Evolutionary conservation across 495 filamentous ascomycete species (phyloP).

Genomic region (Zalerion maritima): DNA sequence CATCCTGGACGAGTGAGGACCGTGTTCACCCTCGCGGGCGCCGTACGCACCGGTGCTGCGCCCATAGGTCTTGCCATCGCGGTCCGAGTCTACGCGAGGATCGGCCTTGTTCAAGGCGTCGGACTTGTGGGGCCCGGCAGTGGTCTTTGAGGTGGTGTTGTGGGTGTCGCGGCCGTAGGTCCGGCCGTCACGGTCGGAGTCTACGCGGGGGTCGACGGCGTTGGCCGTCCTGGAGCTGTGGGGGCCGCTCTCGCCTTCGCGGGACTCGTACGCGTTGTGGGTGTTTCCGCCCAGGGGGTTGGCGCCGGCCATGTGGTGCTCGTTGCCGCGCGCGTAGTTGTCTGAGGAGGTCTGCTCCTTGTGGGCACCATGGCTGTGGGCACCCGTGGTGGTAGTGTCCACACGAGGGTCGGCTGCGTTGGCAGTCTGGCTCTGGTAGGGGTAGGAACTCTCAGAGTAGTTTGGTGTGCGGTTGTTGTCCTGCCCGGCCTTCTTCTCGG

Average conservation of each 20-base stretch:
- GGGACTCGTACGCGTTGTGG: neutral
- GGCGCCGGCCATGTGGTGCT: constrained; percentile 8
- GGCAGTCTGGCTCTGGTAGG: constrained; percentile 23
- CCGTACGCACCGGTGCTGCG: constrained; percentile 4
- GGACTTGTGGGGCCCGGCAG: constrained; percentile 37
- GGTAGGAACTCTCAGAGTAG: constrained; percentile 25
- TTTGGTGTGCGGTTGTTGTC: constrained; percentile 14
- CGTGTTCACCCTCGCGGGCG: constrained; percentile 24
- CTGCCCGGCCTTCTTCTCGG: constrained; percentile 32
- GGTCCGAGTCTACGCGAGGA: constrained; percentile 37
- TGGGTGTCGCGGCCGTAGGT: constrained; percentile 5
- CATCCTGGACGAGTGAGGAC: constrained; percentile 23
- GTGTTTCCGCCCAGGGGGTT: constrained; percentile 1
- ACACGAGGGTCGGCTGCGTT: constrained; percentile 36
- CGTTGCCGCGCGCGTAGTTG: constrained; percentile 14
- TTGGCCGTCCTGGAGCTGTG: constrained; percentile 24
- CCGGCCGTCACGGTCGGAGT: constrained; percentile 30
- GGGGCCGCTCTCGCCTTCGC: constrained; percentile 1
- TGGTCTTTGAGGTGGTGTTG: constrained; percentile 24
- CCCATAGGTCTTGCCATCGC: constrained; percentile 20
- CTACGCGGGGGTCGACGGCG: constrained; percentile 35
- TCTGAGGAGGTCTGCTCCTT: constrained; percentile 4
- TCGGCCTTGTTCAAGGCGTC: constrained; percentile 39
- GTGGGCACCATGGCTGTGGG: constrained; percentile 2
- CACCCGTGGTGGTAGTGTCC: constrained; percentile 24